A percentile compares a stretch with the other conserved stretches of the same genome.
phyloP scores from a whole-genome alignment of 164 flowering plant species.

The Sedum album region DNA sequence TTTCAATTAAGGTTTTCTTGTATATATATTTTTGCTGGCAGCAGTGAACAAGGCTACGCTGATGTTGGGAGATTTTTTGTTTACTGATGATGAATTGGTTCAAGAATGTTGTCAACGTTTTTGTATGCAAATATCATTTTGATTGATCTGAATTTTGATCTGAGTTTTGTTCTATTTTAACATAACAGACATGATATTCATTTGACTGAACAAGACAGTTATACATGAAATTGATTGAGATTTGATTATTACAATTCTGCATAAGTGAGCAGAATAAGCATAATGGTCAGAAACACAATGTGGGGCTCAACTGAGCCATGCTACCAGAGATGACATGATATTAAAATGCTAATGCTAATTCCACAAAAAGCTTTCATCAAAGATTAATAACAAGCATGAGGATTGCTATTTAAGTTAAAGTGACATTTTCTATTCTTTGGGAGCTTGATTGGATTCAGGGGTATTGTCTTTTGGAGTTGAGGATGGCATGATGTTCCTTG shows the following conservation, averaged over 20 bases:
- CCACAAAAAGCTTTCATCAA: neutral
- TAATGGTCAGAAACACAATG: too few species aligned
- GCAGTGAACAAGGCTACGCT: neutral
- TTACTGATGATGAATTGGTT: neutral
- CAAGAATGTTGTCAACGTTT: neutral
- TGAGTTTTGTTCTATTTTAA: too few species aligned
- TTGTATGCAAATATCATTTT: neutral
- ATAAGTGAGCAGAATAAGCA: too few species aligned
- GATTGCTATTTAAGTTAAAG: neutral
- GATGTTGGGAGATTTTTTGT: neutral
- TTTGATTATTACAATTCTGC: too few species aligned
- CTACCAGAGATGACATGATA: neutral
- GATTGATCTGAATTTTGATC: neutral
- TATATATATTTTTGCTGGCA: neutral
- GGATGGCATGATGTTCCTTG: slow-evolving; percentile 34
- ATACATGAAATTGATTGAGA: too few species aligned
- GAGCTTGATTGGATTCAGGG: slow-evolving; percentile 19
- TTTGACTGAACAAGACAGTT: too few species aligned
- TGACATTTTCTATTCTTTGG: neutral
- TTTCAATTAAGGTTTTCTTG: neutral
- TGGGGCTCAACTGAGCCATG: too few species aligned
- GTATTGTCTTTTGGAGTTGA: slow-evolving; percentile 34
- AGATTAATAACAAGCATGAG: neutral
- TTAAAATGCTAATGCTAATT: too few species aligned
- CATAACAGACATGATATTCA: too few species aligned